Evolutionary conservation across 2,329 filamentous ascomycete species (phyloP).

Genomic region (Trichoderma pleuroti): DNA sequence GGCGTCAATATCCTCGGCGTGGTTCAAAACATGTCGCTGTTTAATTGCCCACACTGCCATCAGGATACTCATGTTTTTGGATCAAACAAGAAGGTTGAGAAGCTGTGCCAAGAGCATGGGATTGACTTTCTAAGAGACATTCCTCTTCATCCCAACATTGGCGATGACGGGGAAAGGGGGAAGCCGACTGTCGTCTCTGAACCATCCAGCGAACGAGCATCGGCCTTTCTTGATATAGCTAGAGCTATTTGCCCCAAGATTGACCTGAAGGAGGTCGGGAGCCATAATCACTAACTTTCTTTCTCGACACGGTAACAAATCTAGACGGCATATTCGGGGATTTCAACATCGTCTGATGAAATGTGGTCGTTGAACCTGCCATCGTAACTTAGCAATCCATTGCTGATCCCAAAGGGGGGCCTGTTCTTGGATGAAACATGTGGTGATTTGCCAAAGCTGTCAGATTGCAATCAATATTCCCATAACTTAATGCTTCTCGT

Average conservation of each 20-base stretch:
- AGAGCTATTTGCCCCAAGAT: constrained; percentile 49
- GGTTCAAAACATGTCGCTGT: constrained; percentile 88
- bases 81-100: constrained; percentile 58
- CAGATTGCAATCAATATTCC: background rate
- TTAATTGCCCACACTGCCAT: constrained; percentile 74
- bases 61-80: constrained; percentile 75
- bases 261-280: constrained; percentile 23
- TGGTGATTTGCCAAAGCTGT: constrained; percentile 6
- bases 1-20: constrained; percentile 78
- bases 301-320: background rate
- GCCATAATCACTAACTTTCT: background rate
- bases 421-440: constrained; percentile 8
- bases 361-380: constrained; percentile 19
- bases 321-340: background rate
- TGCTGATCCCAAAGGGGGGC: constrained; percentile 10
- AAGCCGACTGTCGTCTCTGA: constrained; percentile 88
- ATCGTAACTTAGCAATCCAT: constrained; percentile 20
- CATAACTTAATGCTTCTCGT: constrained; percentile 18
- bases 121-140: constrained; percentile 86
- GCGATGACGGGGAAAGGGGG: constrained; percentile 80
- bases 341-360: background rate
- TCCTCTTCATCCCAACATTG: constrained; percentile 80
- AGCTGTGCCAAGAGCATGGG: constrained; percentile 66
- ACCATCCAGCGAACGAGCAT: constrained; percentile 68
- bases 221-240: constrained; percentile 70